Conservation (phyloP, 805 yeast genomes). For the Wickerhamiella parazyma region DNA sequence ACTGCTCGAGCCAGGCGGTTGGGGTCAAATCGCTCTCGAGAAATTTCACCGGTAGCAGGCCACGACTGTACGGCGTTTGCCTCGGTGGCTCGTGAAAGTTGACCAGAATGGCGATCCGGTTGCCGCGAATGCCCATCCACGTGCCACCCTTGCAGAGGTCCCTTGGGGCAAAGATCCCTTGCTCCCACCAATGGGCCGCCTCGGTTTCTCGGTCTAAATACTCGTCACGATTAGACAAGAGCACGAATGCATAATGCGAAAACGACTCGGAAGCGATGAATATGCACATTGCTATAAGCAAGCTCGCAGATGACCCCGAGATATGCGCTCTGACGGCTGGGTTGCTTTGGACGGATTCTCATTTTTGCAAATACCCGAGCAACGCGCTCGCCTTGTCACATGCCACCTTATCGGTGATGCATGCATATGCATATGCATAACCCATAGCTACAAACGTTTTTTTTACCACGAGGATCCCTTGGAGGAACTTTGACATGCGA, state of each 20-base stretch:
- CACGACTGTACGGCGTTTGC: slow-evolving; percentile 31
- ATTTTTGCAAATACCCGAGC: no score
- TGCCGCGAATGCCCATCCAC: slow-evolving; percentile 70
- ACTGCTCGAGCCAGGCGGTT: slow-evolving; percentile 33
- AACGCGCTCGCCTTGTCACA: no score
- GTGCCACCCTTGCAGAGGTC: slow-evolving; percentile 71
- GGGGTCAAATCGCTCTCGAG: slow-evolving; percentile 28
- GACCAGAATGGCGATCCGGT: slow-evolving; percentile 59
- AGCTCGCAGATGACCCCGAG: no score
- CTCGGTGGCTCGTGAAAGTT: slow-evolving; percentile 46
- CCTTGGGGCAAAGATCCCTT: slow-evolving; percentile 47
- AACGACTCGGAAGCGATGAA: slow-evolving; percentile 52
- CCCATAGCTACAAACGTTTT: no score
- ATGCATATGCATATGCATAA: no score
- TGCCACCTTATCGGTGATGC: no score
- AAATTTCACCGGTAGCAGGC: slow-evolving; percentile 36
- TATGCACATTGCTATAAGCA: slow-evolving; percentile 51
- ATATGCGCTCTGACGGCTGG: no score
- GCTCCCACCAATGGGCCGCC: slow-evolving; percentile 34
- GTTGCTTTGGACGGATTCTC: no score
- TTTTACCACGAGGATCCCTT: no score
- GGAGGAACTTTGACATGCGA: no score
- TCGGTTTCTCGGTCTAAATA: slow-evolving; percentile 60
- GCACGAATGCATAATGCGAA: slow-evolving; percentile 59
- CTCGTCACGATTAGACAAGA: slow-evolving; percentile 82